Base-by-base conservation (phyloP, 345 rosid species). In the Garcia nutans region DNA sequence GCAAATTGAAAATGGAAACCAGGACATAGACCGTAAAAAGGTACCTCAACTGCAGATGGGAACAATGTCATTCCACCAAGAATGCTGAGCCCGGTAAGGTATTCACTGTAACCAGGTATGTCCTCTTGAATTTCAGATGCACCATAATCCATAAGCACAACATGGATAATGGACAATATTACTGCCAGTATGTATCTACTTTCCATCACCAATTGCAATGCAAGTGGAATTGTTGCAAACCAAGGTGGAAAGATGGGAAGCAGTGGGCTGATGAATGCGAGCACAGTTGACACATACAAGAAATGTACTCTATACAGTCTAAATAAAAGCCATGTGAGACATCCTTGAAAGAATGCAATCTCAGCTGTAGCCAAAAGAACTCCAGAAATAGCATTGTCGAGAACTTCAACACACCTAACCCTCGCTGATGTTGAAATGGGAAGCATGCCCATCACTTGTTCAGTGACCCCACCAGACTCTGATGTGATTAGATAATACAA, bases 11-110 rank as follows among this genome's bases (percentile, higher is more conserved):
- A 42, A 54, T 33, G 19, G 41, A 28, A 20, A 72, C 16, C 5
- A 28, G 49, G 31, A 19, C 20, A 75, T 6, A 33, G 31, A 54
- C 44, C 17, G 26, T 10, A 44, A 73, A 52, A 50, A 58, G 28
- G 70, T 87, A 96, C 98, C 98, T 96, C 99, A 37, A 96, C 63
- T 24, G 94, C 97, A 77, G 98, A 93, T 75, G 92, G 93, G 82
- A 96, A 96, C 81, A 96, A 79, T 80, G 99, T 86, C 85, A 96
- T 93, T 82, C 97, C 99, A 77, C 99, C 99, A 42, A 96, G 89
- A 77, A 96, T 93, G 82, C 99, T 93, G 75, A 96, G 93, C 69
- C 97, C 99, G 0, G 96, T 93, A 33, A 96, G 87, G 79, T 93
- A 93, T 52, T 81, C 91, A 79, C 82, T 93, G 41, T 92, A 88